These are phyloP conservation scores for Eucalyptus cloeziana DNA, from an alignment of 345 rosid species.

Conservation along the genomic window DNA sequence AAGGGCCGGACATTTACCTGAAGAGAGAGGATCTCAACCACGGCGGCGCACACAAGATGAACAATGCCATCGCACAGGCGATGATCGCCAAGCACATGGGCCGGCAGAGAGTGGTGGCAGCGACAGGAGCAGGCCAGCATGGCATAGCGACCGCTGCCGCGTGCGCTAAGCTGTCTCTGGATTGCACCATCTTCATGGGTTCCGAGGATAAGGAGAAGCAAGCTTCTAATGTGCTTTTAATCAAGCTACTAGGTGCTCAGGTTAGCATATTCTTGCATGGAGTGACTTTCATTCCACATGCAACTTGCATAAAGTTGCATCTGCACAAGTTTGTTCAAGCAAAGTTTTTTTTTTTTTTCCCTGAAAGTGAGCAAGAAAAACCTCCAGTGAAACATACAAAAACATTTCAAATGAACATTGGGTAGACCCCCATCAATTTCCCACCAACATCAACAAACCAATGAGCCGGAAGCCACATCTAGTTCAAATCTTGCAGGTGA, in stretches of 20 bases:
- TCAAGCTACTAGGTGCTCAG: conserved; percentile 61
- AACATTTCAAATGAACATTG: neutral
- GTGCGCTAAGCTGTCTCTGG: conserved; percentile 58
- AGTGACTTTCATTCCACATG: neutral
- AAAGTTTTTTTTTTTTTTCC: neutral
- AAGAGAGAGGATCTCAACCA: conserved; percentile 92
- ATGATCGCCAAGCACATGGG: conserved; percentile 82
- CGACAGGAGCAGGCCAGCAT: conserved; percentile 88
- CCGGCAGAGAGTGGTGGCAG: conserved; percentile 32
- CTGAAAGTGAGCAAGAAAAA: neutral
- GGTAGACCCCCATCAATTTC: neutral
- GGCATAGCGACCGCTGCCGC: conserved; percentile 89
- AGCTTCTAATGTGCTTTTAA: conserved; percentile 37
- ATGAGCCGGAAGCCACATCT: neutral
- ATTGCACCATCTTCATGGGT: conserved; percentile 71
- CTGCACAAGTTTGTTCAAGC: neutral
- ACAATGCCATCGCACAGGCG: conserved; percentile 75
- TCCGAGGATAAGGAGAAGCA: conserved; percentile 50
- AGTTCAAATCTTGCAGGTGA: conserved; percentile 21
- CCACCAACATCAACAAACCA: neutral
- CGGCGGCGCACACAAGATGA: conserved; percentile 69
- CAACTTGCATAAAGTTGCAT: neutral
- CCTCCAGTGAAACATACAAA: neutral
- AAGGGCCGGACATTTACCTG: conserved; percentile 67
- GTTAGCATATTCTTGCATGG: neutral